phyloP scores from a whole-genome alignment of 345 rosid genomes.

The Eucalyptus tenuipes region DNA sequence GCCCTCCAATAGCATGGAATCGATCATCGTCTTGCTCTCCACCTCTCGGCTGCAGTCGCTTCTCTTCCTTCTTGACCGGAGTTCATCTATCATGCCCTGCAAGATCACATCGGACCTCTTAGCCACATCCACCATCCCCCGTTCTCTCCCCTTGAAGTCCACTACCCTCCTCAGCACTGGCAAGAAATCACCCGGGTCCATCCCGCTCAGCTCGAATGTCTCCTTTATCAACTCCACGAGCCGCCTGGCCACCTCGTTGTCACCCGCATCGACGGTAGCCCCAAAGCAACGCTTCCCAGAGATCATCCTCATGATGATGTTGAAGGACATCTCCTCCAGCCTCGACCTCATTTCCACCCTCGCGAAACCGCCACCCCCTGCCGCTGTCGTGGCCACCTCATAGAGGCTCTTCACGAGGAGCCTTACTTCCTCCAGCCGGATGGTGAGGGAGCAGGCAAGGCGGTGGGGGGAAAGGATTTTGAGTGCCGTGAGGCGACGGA shows the following conservation, averaged over 20 bases:
- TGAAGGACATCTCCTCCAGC: no score
- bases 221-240: conserved; percentile 17
- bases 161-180: conserved; percentile 12
- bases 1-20: conserved; percentile 23
- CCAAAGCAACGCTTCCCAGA: background rate
- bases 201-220: conserved; percentile 11
- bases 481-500: conserved; percentile 10
- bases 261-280: background rate
- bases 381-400: no score
- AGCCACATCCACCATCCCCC: background rate
- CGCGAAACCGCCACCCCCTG: no score
- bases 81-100: conserved; percentile 38
- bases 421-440: conserved; percentile 6
- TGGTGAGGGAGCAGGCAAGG: background rate
- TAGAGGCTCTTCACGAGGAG: no score
- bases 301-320: no score
- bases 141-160: conserved; percentile 18
- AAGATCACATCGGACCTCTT: conserved; percentile 19
- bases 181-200: conserved; percentile 28
- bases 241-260: conserved; percentile 11
- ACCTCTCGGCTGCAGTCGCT: background rate
- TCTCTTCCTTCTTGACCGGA: conserved; percentile 1
- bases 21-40: conserved; percentile 31
- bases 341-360: no score
- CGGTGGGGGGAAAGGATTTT: conserved; percentile 11